These are phyloP conservation scores for Phytophthora litchii DNA, from an alignment of 352 stramenopile genomes.

Conservation along the genomic window DNA sequence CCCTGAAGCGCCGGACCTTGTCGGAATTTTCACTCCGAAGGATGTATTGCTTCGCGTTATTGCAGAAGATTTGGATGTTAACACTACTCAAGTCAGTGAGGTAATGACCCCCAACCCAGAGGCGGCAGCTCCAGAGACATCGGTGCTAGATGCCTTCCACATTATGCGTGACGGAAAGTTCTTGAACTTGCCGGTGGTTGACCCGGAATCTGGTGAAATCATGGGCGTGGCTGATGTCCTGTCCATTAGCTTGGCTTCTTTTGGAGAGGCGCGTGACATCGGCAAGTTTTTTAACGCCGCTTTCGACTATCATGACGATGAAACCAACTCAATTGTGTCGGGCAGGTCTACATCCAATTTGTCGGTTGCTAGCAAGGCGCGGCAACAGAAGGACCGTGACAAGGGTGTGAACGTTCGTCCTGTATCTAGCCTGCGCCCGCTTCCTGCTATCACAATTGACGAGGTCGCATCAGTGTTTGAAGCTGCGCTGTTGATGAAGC, in stretches of 20 bases:
- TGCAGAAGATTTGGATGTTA: constrained; percentile 87
- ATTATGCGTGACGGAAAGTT: constrained; percentile 99
- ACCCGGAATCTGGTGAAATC: constrained; percentile 68
- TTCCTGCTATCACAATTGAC: constrained; percentile 74
- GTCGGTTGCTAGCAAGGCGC: constrained; percentile 66
- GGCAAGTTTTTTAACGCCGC: constrained; percentile 81
- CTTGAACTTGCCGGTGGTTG: constrained; percentile 96
- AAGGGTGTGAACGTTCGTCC: constrained; percentile 80
- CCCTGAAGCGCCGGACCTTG: constrained; percentile 63
- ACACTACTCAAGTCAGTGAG: constrained; percentile 88
- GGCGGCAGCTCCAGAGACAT: constrained; percentile 92
- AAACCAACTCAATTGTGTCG: constrained; percentile 55
- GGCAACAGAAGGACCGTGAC: constrained; percentile 77
- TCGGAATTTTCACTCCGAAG: constrained; percentile 98
- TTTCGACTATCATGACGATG: constrained; percentile 74
- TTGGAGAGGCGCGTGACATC: constrained; percentile 79
- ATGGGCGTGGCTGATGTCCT: constrained; percentile 84
- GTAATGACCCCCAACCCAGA: constrained; percentile 98
- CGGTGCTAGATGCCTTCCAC: constrained; percentile 96
- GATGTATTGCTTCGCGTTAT: constrained; percentile 97
- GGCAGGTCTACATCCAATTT: constrained; percentile 63
- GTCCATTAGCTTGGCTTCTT: constrained; percentile 77
- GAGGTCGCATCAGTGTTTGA: constrained; percentile 88
- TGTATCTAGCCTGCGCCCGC: constrained; percentile 82
- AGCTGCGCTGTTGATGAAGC: constrained; percentile 89